phyloP scores from a whole-genome alignment of 139 green algal species.

The Cymbomonas tetramitiformis region DNA sequence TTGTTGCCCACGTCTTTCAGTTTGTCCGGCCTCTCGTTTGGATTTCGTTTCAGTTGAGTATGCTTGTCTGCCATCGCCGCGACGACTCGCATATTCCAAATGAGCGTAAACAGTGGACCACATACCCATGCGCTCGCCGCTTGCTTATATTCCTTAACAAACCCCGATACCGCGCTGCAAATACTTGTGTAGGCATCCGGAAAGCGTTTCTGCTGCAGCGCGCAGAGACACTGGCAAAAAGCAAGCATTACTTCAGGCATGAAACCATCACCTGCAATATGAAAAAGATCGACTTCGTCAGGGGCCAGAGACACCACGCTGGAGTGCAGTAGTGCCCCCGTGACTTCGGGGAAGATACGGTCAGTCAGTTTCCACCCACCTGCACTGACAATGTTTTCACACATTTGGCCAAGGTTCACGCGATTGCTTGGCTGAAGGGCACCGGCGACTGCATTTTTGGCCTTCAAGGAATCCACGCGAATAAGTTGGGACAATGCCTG shows the following conservation, averaged over 20 bases:
- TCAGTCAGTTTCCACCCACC: neutral
- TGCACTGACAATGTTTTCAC: neutral
- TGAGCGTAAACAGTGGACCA: neutral
- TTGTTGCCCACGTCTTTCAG: constrained; percentile 40
- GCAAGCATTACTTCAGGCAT: neutral
- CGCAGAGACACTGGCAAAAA: constrained; percentile 10
- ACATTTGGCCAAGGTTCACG: neutral
- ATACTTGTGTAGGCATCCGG: constrained; percentile 3
- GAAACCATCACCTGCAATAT: too few species aligned
- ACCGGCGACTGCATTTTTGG: too few species aligned
- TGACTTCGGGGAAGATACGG: too few species aligned
- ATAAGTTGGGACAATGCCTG: too few species aligned
- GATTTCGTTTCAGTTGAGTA: neutral
- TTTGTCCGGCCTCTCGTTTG: constrained; percentile 27
- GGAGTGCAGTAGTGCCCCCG: too few species aligned
- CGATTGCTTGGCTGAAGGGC: too few species aligned
- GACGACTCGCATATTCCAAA: neutral
- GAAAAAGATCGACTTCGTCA: too few species aligned
- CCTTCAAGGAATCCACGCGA: too few species aligned
- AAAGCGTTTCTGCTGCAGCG: neutral
- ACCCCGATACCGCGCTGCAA: neutral
- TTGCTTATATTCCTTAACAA: constrained; percentile 1
- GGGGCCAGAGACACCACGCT: too few species aligned
- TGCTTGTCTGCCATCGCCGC: constrained; percentile 35
- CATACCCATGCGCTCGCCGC: neutral